Conservation (phyloP, 2,329 filamentous ascomycete species). For the Penicillium sp. region DNA sequence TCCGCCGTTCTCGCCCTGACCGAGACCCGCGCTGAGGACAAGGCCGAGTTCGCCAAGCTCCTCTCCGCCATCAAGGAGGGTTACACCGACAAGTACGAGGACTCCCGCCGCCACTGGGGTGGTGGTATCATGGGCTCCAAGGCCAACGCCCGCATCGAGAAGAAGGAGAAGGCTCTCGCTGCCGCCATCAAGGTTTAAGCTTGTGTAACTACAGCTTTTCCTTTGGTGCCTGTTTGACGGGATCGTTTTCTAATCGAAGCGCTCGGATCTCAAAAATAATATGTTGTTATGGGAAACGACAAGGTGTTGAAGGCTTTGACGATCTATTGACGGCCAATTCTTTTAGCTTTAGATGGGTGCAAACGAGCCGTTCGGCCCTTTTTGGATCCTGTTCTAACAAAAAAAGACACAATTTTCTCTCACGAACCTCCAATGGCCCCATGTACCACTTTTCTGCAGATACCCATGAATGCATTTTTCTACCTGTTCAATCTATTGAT, state of each 20-base stretch:
- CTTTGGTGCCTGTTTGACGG: slow-evolving; percentile 24
- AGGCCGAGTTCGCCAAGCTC: slow-evolving; percentile 96
- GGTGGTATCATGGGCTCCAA: slow-evolving; percentile 99
- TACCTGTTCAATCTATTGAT: slow-evolving; percentile 20
- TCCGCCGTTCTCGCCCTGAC: slow-evolving; percentile 93
- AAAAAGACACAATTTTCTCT: slow-evolving; percentile 21
- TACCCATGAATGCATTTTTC: slow-evolving; percentile 42
- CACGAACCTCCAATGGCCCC: slow-evolving; percentile 21
- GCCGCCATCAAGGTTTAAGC: slow-evolving; percentile 94
- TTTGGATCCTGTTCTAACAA: slow-evolving; percentile 28
- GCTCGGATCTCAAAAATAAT: slow-evolving; percentile 16
- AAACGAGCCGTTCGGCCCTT: slow-evolving; percentile 22
- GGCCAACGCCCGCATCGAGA: slow-evolving; percentile 72
- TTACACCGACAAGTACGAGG: slow-evolving; percentile 94
- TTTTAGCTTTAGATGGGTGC: slow-evolving; percentile 35
- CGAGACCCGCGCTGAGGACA: slow-evolving; percentile 97
- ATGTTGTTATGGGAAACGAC: slow-evolving; percentile 19
- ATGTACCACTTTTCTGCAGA: slow-evolving; percentile 36
- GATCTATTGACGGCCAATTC: slow-evolving; percentile 27
- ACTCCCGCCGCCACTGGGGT: slow-evolving; percentile 90
- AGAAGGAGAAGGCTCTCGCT: slow-evolving; percentile 94
- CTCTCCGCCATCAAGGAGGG: slow-evolving; percentile 96
- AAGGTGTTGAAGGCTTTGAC: slow-evolving; percentile 27
- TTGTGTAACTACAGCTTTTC: slow-evolving; percentile 11
- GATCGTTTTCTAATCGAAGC: slow-evolving; percentile 23